Base-by-base conservation (phyloP, 352 stramenopile genomes). In the Aphanomyces invadans region DNA sequence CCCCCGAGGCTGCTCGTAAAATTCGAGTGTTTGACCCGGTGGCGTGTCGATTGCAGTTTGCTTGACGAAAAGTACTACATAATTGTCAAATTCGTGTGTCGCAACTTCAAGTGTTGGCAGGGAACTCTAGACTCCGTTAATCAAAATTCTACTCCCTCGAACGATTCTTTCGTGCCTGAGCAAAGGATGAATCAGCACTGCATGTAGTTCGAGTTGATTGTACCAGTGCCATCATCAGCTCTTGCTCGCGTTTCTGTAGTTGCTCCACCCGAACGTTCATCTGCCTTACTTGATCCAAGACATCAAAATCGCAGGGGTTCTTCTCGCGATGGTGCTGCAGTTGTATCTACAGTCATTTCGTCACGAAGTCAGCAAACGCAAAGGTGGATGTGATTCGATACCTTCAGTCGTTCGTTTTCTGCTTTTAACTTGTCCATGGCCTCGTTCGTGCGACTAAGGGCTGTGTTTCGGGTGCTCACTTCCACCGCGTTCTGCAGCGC, bases 201-300 rank as follows among this genome's bases (percentile, higher is more conserved):
- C 15, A 15, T 42, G 15, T 15, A 42, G 7, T 7, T 42, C 7
- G 15, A 42, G 3, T 2, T 21, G 10, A 25, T 19, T 77, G 42
- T 65, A 89, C 83, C 70, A 89, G 75, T 39, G 83, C 83, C 55
- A 87, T 79, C 83, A 92, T 90, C 32, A 92, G 79, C 61, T 92
- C 83, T 60, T 92, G 79, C 49, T 92, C 83, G n/a, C 79, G 81
- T 59, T 83, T 73, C 62, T 87, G 81, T 23, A 92, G 71, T 19
- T 90, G 83, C 70, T 83, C 68, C 12, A 91, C 75, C 29, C 89
- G 83, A 17, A 77, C 54, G 28, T 73, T 78, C 29, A 88, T 71
- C 42, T 85, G 48, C 17, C 42, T 55, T 17, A 70, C 54, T 66
- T 70, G 54, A n/a, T 44, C 42, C 32, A 67, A 49, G 31, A 67